Conservation (phyloP, 352 stramenopile species). For the Phytophthora vignae region DNA sequence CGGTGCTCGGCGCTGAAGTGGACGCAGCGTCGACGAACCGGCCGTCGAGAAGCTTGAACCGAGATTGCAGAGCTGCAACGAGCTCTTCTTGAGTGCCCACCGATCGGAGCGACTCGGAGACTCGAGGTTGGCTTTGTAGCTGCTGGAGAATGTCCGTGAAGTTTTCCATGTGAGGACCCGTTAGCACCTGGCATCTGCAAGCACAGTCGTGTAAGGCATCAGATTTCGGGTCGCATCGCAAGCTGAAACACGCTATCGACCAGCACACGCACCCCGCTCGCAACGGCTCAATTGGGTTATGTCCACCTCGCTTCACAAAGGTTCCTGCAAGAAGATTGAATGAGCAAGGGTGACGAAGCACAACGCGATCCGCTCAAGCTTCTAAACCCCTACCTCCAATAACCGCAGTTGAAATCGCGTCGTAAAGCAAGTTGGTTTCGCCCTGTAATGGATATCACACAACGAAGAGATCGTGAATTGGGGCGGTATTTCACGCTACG, state of each 20-base stretch:
- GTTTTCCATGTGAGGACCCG: slow-evolving; percentile 77
- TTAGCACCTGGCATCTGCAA: slow-evolving; percentile 67
- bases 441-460: slow-evolving; percentile 41
- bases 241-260: not conserved
- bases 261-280: slow-evolving; percentile 50
- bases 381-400: slow-evolving; percentile 55
- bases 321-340: slow-evolving; percentile 42
- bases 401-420: slow-evolving; percentile 58
- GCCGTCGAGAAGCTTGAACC: slow-evolving; percentile 16
- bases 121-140: slow-evolving; percentile 22
- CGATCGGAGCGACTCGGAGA: slow-evolving; percentile 22
- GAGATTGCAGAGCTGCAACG: slow-evolving; percentile 24
- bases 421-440: slow-evolving; percentile 66
- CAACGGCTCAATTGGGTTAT: slow-evolving; percentile 83
- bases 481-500: not conserved
- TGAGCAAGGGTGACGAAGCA: not conserved
- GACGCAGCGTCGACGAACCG: not conserved
- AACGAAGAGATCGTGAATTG: not conserved
- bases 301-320: slow-evolving; percentile 66
- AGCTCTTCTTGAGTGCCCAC: slow-evolving; percentile 29
- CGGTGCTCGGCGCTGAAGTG: not conserved
- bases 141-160: slow-evolving; percentile 64
- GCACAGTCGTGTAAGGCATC: slow-evolving; percentile 1
- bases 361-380: not conserved
- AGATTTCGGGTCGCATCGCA: not conserved